Conservation (phyloP, 1,284 basidiomycete genomes). For the Ceratobasidium sp. region DNA sequence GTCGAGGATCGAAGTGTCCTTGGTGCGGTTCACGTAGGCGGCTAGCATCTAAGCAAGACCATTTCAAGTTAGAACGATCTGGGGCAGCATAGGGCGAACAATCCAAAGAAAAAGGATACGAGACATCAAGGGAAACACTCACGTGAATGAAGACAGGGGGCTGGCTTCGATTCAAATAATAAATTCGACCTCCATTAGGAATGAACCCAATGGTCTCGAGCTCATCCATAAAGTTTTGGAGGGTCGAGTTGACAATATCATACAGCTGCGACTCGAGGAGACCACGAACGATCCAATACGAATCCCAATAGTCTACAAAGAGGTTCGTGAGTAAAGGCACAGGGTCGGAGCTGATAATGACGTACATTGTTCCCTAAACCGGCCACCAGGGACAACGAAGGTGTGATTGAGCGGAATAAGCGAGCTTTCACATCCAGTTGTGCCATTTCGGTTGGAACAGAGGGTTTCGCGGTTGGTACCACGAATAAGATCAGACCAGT, state of each 20-base stretch:
- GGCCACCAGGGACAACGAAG: slow-evolving; percentile 85
- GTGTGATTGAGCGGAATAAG: slow-evolving; percentile 90
- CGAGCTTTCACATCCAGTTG: slow-evolving; percentile 73
- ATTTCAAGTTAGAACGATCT: slow-evolving; percentile 32
- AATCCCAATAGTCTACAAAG: slow-evolving; percentile 76
- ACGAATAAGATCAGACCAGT: slow-evolving; percentile 81
- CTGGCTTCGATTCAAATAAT: slow-evolving; percentile 88
- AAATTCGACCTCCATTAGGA: slow-evolving; percentile 88
- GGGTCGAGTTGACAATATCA: slow-evolving; percentile 72
- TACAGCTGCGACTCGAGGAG: slow-evolving; percentile 79
- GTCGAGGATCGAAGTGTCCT: slow-evolving; percentile 66
- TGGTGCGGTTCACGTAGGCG: slow-evolving; percentile 64
- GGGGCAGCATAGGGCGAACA: slow-evolving; percentile 18
- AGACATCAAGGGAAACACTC: slow-evolving; percentile 43
- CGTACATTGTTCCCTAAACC: slow-evolving; percentile 74
- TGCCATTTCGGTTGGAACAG: slow-evolving; percentile 57
- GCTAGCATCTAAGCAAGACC: slow-evolving; percentile 63
- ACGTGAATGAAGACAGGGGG: slow-evolving; percentile 86
- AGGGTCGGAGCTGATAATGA: slow-evolving; percentile 42
- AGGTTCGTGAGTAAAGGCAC: slow-evolving; percentile 22
- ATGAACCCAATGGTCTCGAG: slow-evolving; percentile 83
- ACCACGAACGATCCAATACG: slow-evolving; percentile 82
- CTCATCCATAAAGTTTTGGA: slow-evolving; percentile 94
- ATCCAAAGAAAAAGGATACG: too few species aligned
- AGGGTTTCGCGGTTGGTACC: slow-evolving; percentile 72